Evolutionary conservation across 345 rosid genomes (phyloP).

Genomic region (Gossypium bickii): DNA sequence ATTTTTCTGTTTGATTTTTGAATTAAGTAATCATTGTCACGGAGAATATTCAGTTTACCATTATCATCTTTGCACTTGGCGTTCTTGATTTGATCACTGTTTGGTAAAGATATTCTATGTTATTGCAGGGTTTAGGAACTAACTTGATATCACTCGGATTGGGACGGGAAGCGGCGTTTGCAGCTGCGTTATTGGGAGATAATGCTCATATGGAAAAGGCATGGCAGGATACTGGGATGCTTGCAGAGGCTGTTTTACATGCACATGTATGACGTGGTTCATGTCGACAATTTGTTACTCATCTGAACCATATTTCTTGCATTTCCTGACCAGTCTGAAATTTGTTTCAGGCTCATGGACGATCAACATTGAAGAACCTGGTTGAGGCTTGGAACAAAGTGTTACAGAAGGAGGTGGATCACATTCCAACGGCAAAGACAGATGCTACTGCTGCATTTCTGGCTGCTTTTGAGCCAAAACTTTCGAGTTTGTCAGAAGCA

Average conservation of each 20-base stretch:
- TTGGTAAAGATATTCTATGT: slow-evolving; percentile 7
- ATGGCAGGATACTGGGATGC: slow-evolving; percentile 99
- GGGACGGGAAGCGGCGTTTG: slow-evolving; percentile 94
- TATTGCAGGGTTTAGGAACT: slow-evolving; percentile 71
- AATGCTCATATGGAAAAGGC: slow-evolving; percentile 96
- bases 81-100: not conserved
- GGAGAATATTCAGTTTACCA: not conserved
- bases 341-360: slow-evolving; percentile 80
- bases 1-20: not conserved
- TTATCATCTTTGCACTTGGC: not conserved
- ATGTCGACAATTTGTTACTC: not conserved
- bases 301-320: not conserved
- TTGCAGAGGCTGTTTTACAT: slow-evolving; percentile 97
- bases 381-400: slow-evolving; percentile 87
- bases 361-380: slow-evolving; percentile 81
- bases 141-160: slow-evolving; percentile 80
- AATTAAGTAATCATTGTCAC: not conserved
- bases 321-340: slow-evolving; percentile 15
- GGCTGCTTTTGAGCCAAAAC: slow-evolving; percentile 85
- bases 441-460: slow-evolving; percentile 93
- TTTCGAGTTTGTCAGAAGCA: slow-evolving; percentile 81
- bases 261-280: slow-evolving; percentile 66
- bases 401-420: slow-evolving; percentile 83
- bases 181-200: slow-evolving; percentile 94
- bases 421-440: slow-evolving; percentile 60